Percentiles rank a stretch among this genome's conserved stretches.
Conservation (phyloP, 805 yeast genomes). For the Candida easanensis region DNA sequence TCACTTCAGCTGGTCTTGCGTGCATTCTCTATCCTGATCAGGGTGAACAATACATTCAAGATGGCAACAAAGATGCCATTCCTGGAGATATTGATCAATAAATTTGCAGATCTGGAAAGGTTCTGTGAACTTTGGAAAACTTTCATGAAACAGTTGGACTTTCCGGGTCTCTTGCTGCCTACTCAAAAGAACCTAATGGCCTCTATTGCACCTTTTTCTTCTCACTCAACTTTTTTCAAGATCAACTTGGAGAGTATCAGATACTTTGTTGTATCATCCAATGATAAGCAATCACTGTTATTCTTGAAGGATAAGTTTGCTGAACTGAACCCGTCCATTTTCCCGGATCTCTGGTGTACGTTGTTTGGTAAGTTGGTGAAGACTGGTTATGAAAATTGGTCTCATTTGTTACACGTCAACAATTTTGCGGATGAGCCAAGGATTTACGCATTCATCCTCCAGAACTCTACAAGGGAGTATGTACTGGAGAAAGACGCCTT, state of each 20-base stretch:
- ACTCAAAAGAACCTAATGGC: slow-evolving; percentile 15
- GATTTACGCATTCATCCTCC: slow-evolving; percentile 20
- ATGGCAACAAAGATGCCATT: slow-evolving; percentile 4
- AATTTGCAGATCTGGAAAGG: not conserved
- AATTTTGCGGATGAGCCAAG: slow-evolving; percentile 24
- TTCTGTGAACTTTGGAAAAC: slow-evolving; percentile 8
- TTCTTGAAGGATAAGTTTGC: slow-evolving; percentile 14
- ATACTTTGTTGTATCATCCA: not conserved
- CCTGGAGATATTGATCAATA: slow-evolving; percentile 5
- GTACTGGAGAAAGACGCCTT: slow-evolving; percentile 19
- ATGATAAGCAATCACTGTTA: not conserved
- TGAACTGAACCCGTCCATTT: slow-evolving; percentile 16
- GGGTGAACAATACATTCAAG: slow-evolving; percentile 10
- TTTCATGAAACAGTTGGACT: slow-evolving; percentile 4
- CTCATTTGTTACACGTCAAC: slow-evolving; percentile 21
- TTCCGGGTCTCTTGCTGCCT: not conserved
- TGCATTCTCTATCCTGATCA: slow-evolving; percentile 9
- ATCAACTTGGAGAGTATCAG: slow-evolving; percentile 6
- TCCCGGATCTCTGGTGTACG: slow-evolving; percentile 25
- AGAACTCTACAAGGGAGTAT: slow-evolving; percentile 18
- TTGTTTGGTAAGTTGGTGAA: slow-evolving; percentile 17
- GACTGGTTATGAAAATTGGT: slow-evolving; percentile 23
- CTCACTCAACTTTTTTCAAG: slow-evolving; percentile 10
- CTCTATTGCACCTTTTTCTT: slow-evolving; percentile 11
- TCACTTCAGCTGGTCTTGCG: slow-evolving; percentile 8